Evolutionary conservation across 371 early-diverging fungal genomes (phyloP).

Genomic region (Nematocida displodere): DNA sequence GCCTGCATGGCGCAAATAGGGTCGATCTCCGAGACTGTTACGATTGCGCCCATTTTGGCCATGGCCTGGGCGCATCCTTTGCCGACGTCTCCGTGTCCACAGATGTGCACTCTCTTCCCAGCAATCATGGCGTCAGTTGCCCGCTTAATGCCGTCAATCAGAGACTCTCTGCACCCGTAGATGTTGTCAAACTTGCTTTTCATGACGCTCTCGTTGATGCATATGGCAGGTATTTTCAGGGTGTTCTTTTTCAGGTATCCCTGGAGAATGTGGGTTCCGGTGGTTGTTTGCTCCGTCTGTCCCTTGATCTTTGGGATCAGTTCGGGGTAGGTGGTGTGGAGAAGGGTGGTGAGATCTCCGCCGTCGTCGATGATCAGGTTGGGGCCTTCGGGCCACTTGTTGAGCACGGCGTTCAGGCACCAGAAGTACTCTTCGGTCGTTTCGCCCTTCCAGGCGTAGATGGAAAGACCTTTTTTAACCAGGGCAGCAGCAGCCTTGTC

Average conservation of each 20-base stretch:
- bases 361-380: conserved; percentile 98
- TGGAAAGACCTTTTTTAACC: conserved; percentile 67
- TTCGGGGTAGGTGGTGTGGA: conserved; percentile 87
- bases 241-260: conserved; percentile 77
- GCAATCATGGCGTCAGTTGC: conserved; percentile 99
- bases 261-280: conserved; percentile 95
- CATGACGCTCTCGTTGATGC: conserved; percentile 97
- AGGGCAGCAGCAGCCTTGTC: conserved; percentile 76
- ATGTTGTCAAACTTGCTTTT: conserved; percentile 98
- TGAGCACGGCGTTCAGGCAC: conserved; percentile 89
- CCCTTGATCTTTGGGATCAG: conserved; percentile 73
- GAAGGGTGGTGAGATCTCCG: conserved; percentile 86
- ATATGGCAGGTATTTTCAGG: conserved; percentile 92
- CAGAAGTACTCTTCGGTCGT: conserved; percentile 91
- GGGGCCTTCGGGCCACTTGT: conserved; percentile 80
- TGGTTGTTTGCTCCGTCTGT: conserved; percentile 95
- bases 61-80: conserved; percentile 96
- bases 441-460: conserved; percentile 87
- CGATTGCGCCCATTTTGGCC: conserved; percentile 92
- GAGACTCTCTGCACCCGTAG: conserved; percentile 96
- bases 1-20: conserved; percentile 98
- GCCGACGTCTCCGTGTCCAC: conserved; percentile 97
- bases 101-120: conserved; percentile 91
- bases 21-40: conserved; percentile 89
- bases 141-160: conserved; percentile 97